Percentiles rank a stretch among this genome's conserved stretches.
Conservation (phyloP, 2,329 filamentous ascomycete genomes). For the Rutstroemia sp. region DNA sequence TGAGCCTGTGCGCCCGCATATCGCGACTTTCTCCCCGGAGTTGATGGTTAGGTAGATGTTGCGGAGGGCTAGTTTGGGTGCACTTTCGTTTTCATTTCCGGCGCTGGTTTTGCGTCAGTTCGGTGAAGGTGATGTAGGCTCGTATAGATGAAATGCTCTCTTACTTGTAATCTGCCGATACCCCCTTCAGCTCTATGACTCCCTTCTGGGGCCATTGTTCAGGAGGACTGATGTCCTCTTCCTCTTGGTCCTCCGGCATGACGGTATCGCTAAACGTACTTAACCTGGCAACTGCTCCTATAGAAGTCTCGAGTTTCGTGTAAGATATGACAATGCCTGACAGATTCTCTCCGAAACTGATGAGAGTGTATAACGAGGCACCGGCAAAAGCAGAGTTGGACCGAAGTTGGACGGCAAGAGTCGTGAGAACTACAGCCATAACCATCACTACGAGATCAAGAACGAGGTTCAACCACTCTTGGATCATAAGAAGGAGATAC, state of each 20-base stretch:
- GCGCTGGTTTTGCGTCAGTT: not conserved
- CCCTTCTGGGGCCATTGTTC: constrained; percentile 9
- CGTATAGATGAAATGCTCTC: not conserved
- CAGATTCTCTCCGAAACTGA: constrained; percentile 17
- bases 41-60: constrained; percentile 26
- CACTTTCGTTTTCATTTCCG: constrained; percentile 11
- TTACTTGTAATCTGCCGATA: constrained; percentile 13
- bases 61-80: constrained; percentile 24
- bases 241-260: not conserved
- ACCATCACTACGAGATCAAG: constrained; percentile 16
- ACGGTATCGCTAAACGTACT: constrained; percentile 11
- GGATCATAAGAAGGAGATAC: constrained; percentile 49
- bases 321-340: constrained; percentile 12
- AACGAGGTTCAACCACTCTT: constrained; percentile 47
- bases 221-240: constrained; percentile 1
- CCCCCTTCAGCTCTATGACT: constrained; percentile 8
- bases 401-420: constrained; percentile 21
- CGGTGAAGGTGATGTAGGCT: not conserved
- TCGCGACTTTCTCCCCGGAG: constrained; percentile 27
- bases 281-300: constrained; percentile 16
- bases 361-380: constrained; percentile 22
- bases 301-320: constrained; percentile 18
- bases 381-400: constrained; percentile 19
- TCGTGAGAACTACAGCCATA: constrained; percentile 26
- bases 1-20: constrained; percentile 23